phyloP scores from a whole-genome alignment of 441 rosid genomes.

The Populus tomentosa region DNA sequence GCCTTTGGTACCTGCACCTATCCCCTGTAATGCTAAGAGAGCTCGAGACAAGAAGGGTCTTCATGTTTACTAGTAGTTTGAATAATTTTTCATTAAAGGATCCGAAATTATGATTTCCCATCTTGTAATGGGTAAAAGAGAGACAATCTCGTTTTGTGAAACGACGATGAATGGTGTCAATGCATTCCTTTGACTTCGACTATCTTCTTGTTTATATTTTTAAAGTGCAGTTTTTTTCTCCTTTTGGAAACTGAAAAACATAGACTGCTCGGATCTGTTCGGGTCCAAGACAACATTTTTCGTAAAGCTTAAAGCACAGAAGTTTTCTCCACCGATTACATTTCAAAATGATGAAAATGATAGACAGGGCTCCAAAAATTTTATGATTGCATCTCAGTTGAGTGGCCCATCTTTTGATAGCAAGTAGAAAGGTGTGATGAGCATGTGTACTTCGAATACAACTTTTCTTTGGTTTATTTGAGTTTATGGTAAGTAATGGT shows the following conservation, averaged over 20 bases:
- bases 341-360: background rate
- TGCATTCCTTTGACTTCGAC: background rate
- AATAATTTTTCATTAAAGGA: background rate
- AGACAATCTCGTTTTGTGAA: background rate
- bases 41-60: background rate
- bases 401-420: background rate
- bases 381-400: background rate
- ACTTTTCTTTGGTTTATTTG: too few relatives aligned
- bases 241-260: background rate
- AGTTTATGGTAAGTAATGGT: too few relatives aligned
- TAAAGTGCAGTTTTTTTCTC: background rate
- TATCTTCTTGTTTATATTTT: background rate
- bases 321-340: background rate
- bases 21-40: background rate
- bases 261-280: background rate
- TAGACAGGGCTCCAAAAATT: background rate
- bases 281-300: background rate
- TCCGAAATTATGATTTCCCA: background rate
- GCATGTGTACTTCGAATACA: too few relatives aligned
- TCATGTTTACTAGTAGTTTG: background rate
- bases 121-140: background rate
- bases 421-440: background rate
- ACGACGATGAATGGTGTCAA: background rate
- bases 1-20: conserved; percentile 10
- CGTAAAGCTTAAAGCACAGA: background rate